A percentile compares a stretch with the other conserved stretches of the same genome.
These are phyloP conservation scores for Linnemannia exigua DNA, from an alignment of 192 early-diverging fungal genomes.

Conservation along the genomic window DNA sequence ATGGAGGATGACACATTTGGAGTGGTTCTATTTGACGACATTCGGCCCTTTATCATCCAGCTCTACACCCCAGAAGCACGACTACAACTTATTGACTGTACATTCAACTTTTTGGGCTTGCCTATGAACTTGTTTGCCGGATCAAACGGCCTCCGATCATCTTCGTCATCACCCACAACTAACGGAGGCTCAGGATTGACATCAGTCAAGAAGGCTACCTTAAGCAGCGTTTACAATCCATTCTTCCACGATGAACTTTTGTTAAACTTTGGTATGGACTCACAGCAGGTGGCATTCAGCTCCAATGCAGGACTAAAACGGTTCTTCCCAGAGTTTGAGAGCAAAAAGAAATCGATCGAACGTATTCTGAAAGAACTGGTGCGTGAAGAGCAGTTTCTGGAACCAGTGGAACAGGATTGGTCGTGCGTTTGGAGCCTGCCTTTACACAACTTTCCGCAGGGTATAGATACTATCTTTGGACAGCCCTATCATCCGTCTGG, in stretches of 20 bases:
- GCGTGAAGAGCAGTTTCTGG: conserved; percentile 13
- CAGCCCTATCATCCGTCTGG: neutral
- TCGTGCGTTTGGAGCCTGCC: conserved; percentile 38
- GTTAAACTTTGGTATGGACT: conserved; percentile 32
- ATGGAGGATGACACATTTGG: conserved; percentile 67
- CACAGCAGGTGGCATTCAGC: neutral
- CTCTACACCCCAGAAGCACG: conserved; percentile 59
- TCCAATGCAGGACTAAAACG: conserved; percentile 24
- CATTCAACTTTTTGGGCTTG: conserved; percentile 63
- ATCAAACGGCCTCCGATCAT: conserved; percentile 17
- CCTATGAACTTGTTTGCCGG: conserved; percentile 57
- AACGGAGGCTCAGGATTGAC: neutral
- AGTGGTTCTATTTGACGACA: conserved; percentile 68
- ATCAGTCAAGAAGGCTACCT: neutral
- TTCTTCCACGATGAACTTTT: conserved; percentile 35
- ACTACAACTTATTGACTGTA: conserved; percentile 61
- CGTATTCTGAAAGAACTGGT: conserved; percentile 34
- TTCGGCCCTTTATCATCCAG: conserved; percentile 58
- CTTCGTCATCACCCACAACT: neutral
- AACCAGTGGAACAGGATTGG: conserved; percentile 33
- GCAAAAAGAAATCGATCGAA: conserved; percentile 8
- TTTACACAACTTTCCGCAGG: conserved; percentile 22
- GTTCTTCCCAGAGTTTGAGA: conserved; percentile 36
- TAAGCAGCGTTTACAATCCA: conserved; percentile 19
- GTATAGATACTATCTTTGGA: conserved; percentile 30